These are phyloP conservation scores for Rubroboletus pulcherrimus DNA, from an alignment of 768 basidiomycete genomes.

Conservation along the genomic window DNA sequence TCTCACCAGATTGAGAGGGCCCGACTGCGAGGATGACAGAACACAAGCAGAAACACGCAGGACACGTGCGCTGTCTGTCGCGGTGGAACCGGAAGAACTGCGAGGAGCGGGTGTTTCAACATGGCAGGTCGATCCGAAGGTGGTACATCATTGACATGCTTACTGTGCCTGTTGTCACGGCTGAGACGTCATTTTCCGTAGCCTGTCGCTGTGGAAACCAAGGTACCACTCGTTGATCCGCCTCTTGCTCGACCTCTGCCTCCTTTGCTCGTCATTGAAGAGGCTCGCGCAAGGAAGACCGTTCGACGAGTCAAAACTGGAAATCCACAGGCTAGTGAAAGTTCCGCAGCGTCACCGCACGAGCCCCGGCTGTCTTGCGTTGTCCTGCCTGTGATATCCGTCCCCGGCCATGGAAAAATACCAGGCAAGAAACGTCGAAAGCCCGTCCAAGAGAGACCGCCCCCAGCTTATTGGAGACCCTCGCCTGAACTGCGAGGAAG, in stretches of 20 bases:
- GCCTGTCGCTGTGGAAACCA: conserved; percentile 10
- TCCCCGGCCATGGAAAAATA: neutral
- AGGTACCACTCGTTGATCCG: neutral
- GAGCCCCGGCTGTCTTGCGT: conserved; percentile 14
- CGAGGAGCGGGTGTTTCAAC: conserved; percentile 20
- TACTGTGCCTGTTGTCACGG: neutral
- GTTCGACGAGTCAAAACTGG: neutral
- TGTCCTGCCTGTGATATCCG: conserved; percentile 18
- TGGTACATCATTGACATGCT: neutral
- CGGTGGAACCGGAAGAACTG: conserved; percentile 35
- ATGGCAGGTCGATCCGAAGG: conserved; percentile 21
- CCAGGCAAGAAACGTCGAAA: conserved; percentile 10
- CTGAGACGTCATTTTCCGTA: conserved; percentile 8
- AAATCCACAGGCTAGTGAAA: neutral
- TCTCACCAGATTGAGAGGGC: conserved; percentile 41
- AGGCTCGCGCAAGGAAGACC: conserved; percentile 1
- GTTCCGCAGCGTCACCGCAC: conserved; percentile 20
- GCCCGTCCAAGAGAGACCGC: conserved; percentile 12
- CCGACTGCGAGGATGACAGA: conserved; percentile 47
- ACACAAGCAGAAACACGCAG: conserved; percentile 41
- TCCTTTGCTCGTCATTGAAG: conserved; percentile 24
- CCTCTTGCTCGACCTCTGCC: conserved; percentile 8
- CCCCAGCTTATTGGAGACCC: conserved; percentile 30
- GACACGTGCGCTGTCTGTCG: conserved; percentile 36
- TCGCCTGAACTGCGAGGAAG: conserved; percentile 17